Evolutionary conservation across 2,329 filamentous ascomycete species (phyloP).

Genomic region (Macrophomina pseudophaseolina): DNA sequence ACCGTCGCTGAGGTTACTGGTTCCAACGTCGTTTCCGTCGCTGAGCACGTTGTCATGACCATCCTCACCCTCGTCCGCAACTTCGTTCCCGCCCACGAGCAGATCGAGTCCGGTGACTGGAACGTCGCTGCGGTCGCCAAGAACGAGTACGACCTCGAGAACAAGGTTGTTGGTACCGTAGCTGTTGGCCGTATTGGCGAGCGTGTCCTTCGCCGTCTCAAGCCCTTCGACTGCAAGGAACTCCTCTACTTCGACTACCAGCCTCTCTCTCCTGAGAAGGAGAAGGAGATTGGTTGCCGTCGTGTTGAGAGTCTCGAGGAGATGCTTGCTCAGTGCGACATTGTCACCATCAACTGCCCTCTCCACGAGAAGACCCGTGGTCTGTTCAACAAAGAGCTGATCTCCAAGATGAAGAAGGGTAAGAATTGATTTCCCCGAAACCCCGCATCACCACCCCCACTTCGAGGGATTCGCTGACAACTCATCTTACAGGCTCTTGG

Average conservation of each 20-base stretch:
- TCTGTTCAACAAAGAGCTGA: constrained; percentile 98
- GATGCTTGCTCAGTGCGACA: constrained; percentile 90
- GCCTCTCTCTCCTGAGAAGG: constrained; percentile 80
- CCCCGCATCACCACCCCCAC: constrained; percentile 3
- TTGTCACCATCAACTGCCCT: constrained; percentile 99
- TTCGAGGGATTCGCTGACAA: background rate
- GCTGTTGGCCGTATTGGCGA: constrained; percentile 97
- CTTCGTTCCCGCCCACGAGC: constrained; percentile 97
- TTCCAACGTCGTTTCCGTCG: constrained; percentile 97
- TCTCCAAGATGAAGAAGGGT: constrained; percentile 99
- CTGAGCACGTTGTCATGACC: constrained; percentile 99
- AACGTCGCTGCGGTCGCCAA: constrained; percentile 94
- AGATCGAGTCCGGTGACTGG: constrained; percentile 89
- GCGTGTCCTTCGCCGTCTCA: constrained; percentile 93
- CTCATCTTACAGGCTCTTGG: constrained; percentile 71
- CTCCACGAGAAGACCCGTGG: constrained; percentile 97
- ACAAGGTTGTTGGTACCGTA: constrained; percentile 97
- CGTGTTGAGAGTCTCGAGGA: constrained; percentile 90
- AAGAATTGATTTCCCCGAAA: constrained; percentile 36
- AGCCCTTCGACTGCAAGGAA: constrained; percentile 99
- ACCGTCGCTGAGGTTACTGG: constrained; percentile 98
- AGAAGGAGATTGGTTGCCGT: constrained; percentile 94
- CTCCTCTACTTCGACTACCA: constrained; percentile 99
- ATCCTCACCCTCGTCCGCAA: constrained; percentile 95
- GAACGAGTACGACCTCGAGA: constrained; percentile 97